These are phyloP conservation scores for Backusella sp. DNA, from an alignment of 192 early-diverging fungal species.

Conservation along the genomic window DNA sequence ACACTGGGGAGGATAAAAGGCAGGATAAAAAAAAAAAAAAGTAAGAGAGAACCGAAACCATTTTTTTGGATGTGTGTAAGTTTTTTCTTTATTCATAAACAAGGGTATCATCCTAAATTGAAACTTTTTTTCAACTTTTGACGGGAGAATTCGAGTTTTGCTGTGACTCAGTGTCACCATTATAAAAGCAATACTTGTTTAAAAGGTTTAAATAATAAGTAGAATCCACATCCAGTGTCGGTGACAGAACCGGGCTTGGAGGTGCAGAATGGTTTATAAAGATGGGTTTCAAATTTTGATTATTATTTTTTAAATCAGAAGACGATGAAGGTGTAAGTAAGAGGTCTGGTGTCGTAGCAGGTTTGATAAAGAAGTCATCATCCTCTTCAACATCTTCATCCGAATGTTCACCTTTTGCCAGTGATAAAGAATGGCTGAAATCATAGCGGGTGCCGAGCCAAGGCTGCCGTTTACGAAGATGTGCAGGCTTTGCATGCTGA, in stretches of 20 bases:
- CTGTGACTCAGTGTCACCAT: not conserved
- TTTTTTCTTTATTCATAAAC: not conserved
- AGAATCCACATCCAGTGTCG: slow-evolving; percentile 33
- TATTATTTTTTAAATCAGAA: not conserved
- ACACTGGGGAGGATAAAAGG: not conserved
- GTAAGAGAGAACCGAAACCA: too few species aligned
- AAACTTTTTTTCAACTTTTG: not conserved
- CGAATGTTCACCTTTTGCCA: not conserved
- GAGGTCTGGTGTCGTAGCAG: not conserved
- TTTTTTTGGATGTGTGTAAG: too few species aligned
- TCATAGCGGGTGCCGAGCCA: slow-evolving; percentile 13
- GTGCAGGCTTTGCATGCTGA: not conserved
- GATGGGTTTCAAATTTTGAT: not conserved
- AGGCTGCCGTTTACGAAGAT: not conserved
- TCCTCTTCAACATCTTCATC: not conserved
- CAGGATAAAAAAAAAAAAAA: not conserved
- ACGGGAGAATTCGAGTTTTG: not conserved
- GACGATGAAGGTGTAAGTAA: not conserved
- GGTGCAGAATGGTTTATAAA: not conserved
- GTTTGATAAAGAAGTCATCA: not conserved
- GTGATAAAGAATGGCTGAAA: slow-evolving; percentile 8
- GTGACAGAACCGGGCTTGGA: not conserved
- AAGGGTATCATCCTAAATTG: not conserved
- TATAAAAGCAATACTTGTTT: slow-evolving; percentile 58
- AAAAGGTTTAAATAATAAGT: slow-evolving; percentile 52